phyloP scores from a whole-genome alignment of 2,329 filamentous ascomycete species.

The Escovopsis sp. region DNA sequence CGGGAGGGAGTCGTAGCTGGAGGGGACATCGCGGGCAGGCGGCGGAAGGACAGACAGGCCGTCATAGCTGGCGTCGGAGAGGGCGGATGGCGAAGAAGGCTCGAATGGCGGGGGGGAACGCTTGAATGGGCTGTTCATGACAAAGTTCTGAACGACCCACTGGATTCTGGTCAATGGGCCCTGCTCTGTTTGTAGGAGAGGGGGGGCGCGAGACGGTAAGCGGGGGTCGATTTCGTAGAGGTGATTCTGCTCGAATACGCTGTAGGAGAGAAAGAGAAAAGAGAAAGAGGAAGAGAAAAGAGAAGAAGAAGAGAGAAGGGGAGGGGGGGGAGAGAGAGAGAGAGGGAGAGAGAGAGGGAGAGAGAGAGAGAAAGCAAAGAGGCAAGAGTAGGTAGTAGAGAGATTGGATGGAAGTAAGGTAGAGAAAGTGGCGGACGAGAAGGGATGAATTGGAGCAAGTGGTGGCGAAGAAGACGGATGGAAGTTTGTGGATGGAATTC shows the following conservation, averaged over 20 bases:
- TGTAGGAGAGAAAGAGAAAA: conserved; percentile 5
- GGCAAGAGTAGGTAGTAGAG: neutral
- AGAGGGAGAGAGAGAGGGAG: neutral
- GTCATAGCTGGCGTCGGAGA: conserved; percentile 19
- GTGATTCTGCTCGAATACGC: too few species aligned
- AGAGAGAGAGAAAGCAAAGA: neutral
- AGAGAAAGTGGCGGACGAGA: too few species aligned
- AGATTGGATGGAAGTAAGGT: neutral
- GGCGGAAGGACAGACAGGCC: conserved; percentile 19
- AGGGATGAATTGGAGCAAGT: too few species aligned
- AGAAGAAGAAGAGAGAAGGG: conserved; percentile 1
- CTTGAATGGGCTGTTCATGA: conserved; percentile 28
- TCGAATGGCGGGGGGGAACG: conserved; percentile 12
- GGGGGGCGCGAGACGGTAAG: neutral
- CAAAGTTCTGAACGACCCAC: conserved; percentile 27
- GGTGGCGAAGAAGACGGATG: too few species aligned
- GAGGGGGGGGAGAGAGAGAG: neutral
- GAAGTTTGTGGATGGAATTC: neutral
- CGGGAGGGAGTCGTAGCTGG: conserved; percentile 9
- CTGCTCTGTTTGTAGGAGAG: conserved; percentile 12
- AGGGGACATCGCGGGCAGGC: conserved; percentile 16
- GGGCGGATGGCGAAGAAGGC: conserved; percentile 11
- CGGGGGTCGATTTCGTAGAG: neutral
- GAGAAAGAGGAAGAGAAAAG: neutral
- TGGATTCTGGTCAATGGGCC: conserved; percentile 24